Conservation (phyloP, 495 filamentous ascomycete species). For the Penicillium cataractarum region DNA sequence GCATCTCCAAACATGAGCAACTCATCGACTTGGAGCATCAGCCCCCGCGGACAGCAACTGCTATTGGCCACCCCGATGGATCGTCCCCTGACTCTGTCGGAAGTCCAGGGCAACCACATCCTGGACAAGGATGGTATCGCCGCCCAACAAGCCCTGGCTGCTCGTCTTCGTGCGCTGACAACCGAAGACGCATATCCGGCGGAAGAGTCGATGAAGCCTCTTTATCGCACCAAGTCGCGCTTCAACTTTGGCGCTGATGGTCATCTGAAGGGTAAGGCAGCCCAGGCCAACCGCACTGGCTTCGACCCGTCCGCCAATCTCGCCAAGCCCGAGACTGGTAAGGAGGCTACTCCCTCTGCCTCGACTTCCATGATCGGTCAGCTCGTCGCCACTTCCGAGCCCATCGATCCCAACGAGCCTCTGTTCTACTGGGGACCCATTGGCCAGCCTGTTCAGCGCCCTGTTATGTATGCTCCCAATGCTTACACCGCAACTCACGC, state of each 20-base stretch:
- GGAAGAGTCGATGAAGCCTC: too few species aligned
- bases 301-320: not conserved
- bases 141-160: not conserved
- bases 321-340: not conserved
- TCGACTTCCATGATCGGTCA: not conserved
- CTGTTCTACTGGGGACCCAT: conserved; percentile 9
- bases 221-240: conserved; percentile 8
- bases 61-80: not conserved
- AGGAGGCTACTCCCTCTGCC: not conserved
- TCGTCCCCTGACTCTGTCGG: not conserved
- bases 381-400: not conserved
- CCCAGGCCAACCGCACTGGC: not conserved
- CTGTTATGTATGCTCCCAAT: not conserved
- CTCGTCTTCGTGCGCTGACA: not conserved
- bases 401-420: conserved; percentile 3
- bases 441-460: conserved; percentile 7
- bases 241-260: not conserved
- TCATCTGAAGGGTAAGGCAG: not conserved
- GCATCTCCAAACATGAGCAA: not conserved
- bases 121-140: not conserved
- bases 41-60: not conserved
- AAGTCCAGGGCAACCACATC: not conserved
- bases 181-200: too few species aligned
- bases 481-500: not conserved
- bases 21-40: not conserved